Evolutionary conservation across 345 rosid species (phyloP).

Genomic region (Hibiscus trionum): DNA sequence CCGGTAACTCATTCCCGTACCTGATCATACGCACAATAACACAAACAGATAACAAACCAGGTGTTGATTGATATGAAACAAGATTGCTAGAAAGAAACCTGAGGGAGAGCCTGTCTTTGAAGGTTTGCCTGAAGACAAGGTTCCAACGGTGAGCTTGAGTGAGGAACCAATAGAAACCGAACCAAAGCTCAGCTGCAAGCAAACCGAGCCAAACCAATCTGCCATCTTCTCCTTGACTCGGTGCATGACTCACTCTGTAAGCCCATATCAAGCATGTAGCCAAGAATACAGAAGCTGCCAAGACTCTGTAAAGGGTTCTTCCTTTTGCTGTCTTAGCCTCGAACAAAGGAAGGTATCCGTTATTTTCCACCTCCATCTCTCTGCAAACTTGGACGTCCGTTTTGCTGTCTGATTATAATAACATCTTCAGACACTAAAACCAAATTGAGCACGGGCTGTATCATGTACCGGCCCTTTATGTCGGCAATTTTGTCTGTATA

Average conservation of each 20-base stretch:
- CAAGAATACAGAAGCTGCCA: conserved; percentile 24
- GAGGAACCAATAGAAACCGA: conserved; percentile 39
- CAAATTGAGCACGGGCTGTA: too few species aligned
- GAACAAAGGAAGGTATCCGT: conserved; percentile 21
- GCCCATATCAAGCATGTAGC: conserved; percentile 24
- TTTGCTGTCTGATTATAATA: too few species aligned
- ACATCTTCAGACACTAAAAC: too few species aligned
- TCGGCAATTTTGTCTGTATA: too few species aligned
- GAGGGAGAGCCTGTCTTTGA: conserved; percentile 39
- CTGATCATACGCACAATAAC: conserved; percentile 11
- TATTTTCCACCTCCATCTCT: conserved; percentile 6
- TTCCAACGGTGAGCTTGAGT: conserved; percentile 45
- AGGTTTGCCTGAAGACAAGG: conserved; percentile 23
- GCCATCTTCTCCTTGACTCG: conserved; percentile 16
- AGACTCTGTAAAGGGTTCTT: conserved; percentile 15
- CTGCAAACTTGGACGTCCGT: neutral
- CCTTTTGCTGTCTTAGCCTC: conserved; percentile 30
- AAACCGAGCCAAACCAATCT: conserved; percentile 45
- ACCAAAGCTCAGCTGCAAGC: conserved; percentile 43
- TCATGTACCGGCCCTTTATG: too few species aligned
- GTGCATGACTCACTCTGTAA: conserved; percentile 25
- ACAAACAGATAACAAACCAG: neutral
- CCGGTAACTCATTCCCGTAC: conserved; percentile 28
- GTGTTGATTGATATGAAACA: neutral
- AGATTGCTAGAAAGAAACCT: conserved; percentile 22